Evolutionary conservation across 106 monocot genomes (phyloP), one percentile per base, ranked within the genome.

Genomic region (Dioscorea alata): DNA sequence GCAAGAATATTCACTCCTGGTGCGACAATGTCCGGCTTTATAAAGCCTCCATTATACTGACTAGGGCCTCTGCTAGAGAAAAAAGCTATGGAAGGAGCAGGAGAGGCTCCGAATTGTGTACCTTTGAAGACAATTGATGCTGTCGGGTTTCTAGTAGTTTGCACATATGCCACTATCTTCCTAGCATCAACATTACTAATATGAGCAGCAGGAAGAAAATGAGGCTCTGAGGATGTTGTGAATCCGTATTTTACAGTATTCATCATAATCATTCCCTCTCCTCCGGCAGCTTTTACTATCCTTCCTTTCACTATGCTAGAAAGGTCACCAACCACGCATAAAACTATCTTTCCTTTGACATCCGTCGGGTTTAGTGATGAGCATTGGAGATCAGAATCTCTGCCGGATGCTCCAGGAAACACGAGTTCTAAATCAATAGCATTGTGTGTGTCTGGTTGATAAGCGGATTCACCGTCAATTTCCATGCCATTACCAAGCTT

Each of bases 401-500:
- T 4, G 6, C 61, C 13, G 6, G 6, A 12, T 6, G 28, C 16
- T 16, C 64, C 64, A 21, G 61, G 12, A 16, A 50, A 20, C 74
- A 75, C 1, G 16, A 19, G 20, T 8, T 34, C 28, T 1, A 59
- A 19, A 7, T 17, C 22, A 66, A 23, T 10, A 2, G 9, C 10
- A 42, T 42, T 42, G 42, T 8, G 10, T 42, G 42, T 8, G 42
- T 0, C 10, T 42, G 74, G 74, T 12, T 74, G 74, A 50, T 60
- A 50, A 9, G 14, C 59, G 2, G 74, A 74, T 10, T 49, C 49
- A 16, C 74, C 74, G 9, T 18, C 13, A 13, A 74, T 59, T 59
- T 50, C 49, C 59, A 67, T 50, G 2, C 66, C 74, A 12, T 74
- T 74, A 18, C 67, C 66, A 6, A 74, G 66, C 60, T 21, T 74